Percentiles rank a stretch among this genome's conserved stretches.
phyloP scores from a whole-genome alignment of 2,329 filamentous ascomycete species.

The Aureobasidium sp. region DNA sequence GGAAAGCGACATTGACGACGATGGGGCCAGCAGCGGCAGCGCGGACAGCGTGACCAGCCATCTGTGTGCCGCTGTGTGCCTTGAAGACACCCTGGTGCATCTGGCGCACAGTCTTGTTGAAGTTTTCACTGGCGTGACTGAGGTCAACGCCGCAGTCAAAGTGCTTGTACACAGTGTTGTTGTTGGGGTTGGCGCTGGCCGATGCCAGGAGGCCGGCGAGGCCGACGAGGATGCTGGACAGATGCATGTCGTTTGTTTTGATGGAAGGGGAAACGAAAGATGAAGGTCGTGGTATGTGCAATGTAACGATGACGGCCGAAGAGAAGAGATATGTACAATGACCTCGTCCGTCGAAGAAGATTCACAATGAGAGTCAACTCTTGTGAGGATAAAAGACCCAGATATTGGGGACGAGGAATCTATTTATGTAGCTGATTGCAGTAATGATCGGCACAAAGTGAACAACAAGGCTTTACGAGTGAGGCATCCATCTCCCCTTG shows the following conservation, averaged over 20 bases:
- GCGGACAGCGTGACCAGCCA: constrained; percentile 17
- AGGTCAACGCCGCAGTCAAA: constrained; percentile 37
- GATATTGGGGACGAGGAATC: constrained; percentile 9
- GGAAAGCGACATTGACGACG: constrained; percentile 35
- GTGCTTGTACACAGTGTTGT: constrained; percentile 17
- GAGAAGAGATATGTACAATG: constrained; percentile 11
- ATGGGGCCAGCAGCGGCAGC: constrained; percentile 22
- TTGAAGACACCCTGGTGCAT: constrained; percentile 24
- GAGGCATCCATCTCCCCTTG: neutral
- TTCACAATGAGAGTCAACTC: constrained; percentile 10
- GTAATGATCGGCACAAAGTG: neutral
- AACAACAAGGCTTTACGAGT: neutral
- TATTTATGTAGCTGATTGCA: constrained; percentile 12
- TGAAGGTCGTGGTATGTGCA: constrained; percentile 3
- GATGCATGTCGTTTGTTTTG: constrained; percentile 14
- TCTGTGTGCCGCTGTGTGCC: constrained; percentile 20
- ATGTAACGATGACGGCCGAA: constrained; percentile 10
- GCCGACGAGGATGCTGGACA: constrained; percentile 4
- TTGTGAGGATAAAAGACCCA: constrained; percentile 6
- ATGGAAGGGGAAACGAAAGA: neutral
- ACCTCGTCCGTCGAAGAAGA: constrained; percentile 1
- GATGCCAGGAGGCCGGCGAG: constrained; percentile 14
- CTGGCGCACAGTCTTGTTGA: constrained; percentile 29
- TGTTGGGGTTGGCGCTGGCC: constrained; percentile 3
- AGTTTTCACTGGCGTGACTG: constrained; percentile 29